These are phyloP conservation scores for Cercospora berteroae DNA, from an alignment of 2,329 filamentous ascomycete species.

Conservation along the genomic window DNA sequence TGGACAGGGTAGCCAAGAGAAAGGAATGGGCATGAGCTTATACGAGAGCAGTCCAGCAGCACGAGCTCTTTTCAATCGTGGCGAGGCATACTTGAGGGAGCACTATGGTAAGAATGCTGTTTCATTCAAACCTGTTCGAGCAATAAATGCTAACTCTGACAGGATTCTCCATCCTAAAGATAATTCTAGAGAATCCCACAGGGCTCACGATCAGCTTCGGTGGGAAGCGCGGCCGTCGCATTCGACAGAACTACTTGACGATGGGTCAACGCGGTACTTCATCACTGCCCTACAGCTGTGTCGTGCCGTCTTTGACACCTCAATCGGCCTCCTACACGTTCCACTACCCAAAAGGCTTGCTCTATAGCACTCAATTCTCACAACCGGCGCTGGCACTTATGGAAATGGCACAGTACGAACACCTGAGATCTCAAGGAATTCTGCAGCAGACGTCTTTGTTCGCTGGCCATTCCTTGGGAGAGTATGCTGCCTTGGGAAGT, in stretches of 20 bases:
- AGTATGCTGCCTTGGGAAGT: neutral
- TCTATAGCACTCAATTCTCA: neutral
- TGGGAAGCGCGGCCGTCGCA: neutral
- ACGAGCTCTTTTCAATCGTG: neutral
- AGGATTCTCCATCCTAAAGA: neutral
- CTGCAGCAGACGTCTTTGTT: neutral
- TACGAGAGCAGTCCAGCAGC: neutral
- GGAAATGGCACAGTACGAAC: neutral
- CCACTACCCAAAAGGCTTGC: neutral
- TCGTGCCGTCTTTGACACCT: neutral
- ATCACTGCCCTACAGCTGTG: neutral
- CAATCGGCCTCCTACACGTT: neutral
- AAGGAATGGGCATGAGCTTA: neutral
- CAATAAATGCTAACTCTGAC: neutral
- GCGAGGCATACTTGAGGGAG: neutral
- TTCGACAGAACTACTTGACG: neutral
- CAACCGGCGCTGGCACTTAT: neutral
- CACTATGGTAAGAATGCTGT: neutral
- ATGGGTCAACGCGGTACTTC: neutral
- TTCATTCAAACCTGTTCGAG: neutral
- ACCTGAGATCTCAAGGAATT: neutral
- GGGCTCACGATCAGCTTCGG: neutral
- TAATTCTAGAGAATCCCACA: neutral
- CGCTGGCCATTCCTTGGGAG: neutral
- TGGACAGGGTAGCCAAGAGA: neutral